Evolutionary conservation across 2,329 filamentous ascomycete species (phyloP).

Genomic region (Parasarocladium wereldwijsianum): DNA sequence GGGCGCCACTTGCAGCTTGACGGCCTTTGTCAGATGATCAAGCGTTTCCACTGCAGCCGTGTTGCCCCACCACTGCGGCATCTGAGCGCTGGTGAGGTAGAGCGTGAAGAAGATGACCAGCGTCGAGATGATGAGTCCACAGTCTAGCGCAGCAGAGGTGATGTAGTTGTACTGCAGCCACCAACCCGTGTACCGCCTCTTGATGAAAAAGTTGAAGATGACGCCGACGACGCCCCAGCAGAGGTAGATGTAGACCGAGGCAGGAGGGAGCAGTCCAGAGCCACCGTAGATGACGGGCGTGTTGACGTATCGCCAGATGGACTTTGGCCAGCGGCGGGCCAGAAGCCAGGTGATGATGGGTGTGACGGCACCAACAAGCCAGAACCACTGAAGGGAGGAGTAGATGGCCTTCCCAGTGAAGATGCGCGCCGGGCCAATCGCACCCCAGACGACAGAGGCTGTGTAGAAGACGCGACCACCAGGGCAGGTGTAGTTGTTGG

Average conservation of each 20-base stretch:
- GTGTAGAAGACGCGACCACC: constrained; percentile 47
- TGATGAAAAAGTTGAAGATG: constrained; percentile 54
- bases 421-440: constrained; percentile 56
- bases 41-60: constrained; percentile 28
- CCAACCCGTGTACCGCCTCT: constrained; percentile 52
- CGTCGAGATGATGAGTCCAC: constrained; percentile 49
- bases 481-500: constrained; percentile 42
- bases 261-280: constrained; percentile 48
- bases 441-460: constrained; percentile 57
- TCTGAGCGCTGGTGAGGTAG: constrained; percentile 38
- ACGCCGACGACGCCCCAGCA: constrained; percentile 55
- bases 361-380: constrained; percentile 47
- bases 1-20: constrained; percentile 23
- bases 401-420: constrained; percentile 52
- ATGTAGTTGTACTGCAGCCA: constrained; percentile 71
- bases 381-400: constrained; percentile 52
- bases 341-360: constrained; percentile 50
- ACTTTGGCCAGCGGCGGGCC: constrained; percentile 46
- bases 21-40: constrained; percentile 27
- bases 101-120: constrained; percentile 58
- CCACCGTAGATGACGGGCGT: constrained; percentile 56
- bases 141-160: constrained; percentile 56
- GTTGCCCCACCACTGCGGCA: constrained; percentile 52
- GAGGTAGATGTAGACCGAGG: constrained; percentile 56
- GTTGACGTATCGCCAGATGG: constrained; percentile 49